Conservation (phyloP, 202 grass and related monocot species). For the Hordeum pubiflorum region DNA sequence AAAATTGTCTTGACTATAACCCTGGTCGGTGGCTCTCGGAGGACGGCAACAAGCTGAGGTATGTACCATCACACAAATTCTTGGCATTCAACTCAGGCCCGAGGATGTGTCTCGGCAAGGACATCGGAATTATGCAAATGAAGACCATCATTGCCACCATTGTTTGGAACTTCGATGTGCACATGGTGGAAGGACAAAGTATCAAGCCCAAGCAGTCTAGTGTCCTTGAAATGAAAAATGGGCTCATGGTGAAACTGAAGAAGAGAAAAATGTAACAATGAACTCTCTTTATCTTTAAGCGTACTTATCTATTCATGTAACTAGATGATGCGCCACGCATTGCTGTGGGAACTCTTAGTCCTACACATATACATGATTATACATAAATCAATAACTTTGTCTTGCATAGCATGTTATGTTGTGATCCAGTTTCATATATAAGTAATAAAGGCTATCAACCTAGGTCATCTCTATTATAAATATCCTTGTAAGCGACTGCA, state of each 20-base stretch:
- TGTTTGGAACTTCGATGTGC: conserved; percentile 38
- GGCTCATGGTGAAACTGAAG: conserved; percentile 29
- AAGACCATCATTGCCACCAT: conserved; percentile 27
- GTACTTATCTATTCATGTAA: no score
- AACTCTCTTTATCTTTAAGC: no score
- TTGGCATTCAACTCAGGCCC: conserved; percentile 43
- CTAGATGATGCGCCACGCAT: no score
- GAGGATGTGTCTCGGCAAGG: conserved; percentile 40
- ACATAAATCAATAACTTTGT: no score
- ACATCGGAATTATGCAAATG: conserved; percentile 28
- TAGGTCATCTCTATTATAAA: no score
- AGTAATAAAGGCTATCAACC: no score
- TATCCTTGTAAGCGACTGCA: no score
- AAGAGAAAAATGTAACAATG: not conserved
- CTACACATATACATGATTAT: no score
- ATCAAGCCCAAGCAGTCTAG: conserved; percentile 28
- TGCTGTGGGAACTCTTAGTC: no score
- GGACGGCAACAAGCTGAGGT: not conserved
- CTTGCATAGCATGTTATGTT: no score
- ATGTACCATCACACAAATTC: conserved; percentile 43
- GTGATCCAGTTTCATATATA: no score
- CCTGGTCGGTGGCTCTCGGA: conserved; percentile 34
- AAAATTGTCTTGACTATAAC: conserved; percentile 32
- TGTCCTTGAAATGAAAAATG: conserved; percentile 39
- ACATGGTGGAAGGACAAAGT: conserved; percentile 27